Evolutionary conservation across 2,329 filamentous ascomycete genomes (phyloP).

Genomic region (Penicillium aurantiogriseum): DNA sequence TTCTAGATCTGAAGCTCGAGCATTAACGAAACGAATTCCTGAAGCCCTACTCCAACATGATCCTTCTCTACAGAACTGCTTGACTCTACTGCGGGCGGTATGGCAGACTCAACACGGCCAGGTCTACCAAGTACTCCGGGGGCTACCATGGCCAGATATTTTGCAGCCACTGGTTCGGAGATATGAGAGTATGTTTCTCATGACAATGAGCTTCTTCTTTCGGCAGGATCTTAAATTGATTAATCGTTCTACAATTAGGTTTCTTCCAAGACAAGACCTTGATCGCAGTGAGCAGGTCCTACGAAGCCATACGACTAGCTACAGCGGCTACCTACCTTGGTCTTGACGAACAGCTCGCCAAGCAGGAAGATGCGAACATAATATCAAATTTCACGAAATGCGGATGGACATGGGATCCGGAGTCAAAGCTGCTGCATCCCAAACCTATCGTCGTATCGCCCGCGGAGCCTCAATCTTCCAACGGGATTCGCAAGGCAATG

Average conservation of each 20-base stretch:
- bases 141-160: constrained; percentile 35
- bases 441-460: constrained; percentile 26
- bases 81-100: constrained; percentile 38
- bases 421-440: constrained; percentile 36
- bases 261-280: constrained; percentile 42
- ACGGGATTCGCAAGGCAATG: constrained; percentile 35
- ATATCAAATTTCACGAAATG: constrained; percentile 35
- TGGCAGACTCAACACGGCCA: constrained; percentile 39
- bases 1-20: constrained; percentile 41
- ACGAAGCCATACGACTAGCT: constrained; percentile 40
- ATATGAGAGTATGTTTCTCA: constrained; percentile 36
- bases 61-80: constrained; percentile 35
- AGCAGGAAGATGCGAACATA: constrained; percentile 28
- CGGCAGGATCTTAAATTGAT: neutral
- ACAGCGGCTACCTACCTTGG: constrained; percentile 39
- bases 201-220: neutral
- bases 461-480: constrained; percentile 17
- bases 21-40: constrained; percentile 39
- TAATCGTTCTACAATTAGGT: constrained; percentile 19
- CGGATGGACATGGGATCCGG: constrained; percentile 41
- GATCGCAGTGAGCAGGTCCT: constrained; percentile 39
- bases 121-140: constrained; percentile 38
- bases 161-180: constrained; percentile 33
- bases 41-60: constrained; percentile 30
- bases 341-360: constrained; percentile 29